phyloP scores from a whole-genome alignment of 1,139 yeast genomes.

The Taphrina flavorubra region DNA sequence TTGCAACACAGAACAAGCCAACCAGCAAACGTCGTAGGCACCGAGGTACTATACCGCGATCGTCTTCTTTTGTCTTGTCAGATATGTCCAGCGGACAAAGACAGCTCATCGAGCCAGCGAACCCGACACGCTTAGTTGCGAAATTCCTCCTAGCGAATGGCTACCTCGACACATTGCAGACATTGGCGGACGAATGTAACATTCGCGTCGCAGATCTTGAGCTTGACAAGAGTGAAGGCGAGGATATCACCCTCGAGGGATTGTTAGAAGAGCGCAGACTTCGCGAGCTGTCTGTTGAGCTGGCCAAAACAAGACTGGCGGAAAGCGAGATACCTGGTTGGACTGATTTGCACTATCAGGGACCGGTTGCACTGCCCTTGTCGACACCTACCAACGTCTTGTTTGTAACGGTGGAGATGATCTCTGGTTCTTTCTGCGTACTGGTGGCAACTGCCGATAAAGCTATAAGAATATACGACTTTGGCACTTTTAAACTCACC shows the following conservation, averaged over 20 bases:
- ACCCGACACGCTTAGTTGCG: conserved; percentile 30
- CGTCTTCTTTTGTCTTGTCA: too few species aligned
- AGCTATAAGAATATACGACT: conserved; percentile 46
- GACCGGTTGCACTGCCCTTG: not conserved
- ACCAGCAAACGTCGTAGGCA: not conserved
- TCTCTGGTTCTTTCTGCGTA: conserved; percentile 40
- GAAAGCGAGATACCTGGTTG: conserved; percentile 25
- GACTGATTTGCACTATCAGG: conserved; percentile 6
- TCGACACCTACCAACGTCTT: conserved; percentile 23
- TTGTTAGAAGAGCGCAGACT: conserved; percentile 29
- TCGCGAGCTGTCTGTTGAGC: conserved; percentile 25
- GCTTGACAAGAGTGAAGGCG: conserved; percentile 19
- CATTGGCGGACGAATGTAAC: conserved; percentile 28
- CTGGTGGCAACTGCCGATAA: conserved; percentile 48
- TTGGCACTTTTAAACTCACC: conserved; percentile 44
- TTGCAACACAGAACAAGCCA: not conserved
- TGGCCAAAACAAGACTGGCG: conserved; percentile 29
- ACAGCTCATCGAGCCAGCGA: not conserved
- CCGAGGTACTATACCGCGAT: too few species aligned
- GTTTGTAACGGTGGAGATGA: conserved; percentile 9
- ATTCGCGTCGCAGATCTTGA: conserved; percentile 15
- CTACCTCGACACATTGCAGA: conserved; percentile 32
- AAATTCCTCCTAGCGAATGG: conserved; percentile 27
- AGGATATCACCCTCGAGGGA: conserved; percentile 27
- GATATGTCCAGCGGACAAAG: not conserved